Evolutionary conservation across 2,329 filamentous ascomycete species (phyloP).

Genomic region (Fusarium succisae): DNA sequence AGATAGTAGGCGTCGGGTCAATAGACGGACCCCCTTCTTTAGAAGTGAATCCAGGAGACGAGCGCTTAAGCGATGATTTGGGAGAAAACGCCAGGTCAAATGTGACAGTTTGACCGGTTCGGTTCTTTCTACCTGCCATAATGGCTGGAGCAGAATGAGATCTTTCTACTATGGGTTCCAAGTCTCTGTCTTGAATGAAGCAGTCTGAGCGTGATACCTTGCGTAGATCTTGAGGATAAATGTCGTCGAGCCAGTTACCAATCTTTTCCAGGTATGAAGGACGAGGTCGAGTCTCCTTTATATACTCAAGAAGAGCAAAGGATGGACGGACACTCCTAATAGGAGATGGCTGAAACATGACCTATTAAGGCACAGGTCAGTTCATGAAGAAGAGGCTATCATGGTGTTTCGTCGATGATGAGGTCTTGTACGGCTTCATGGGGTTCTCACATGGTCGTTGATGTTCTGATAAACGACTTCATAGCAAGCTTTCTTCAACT

Average conservation of each 20-base stretch:
- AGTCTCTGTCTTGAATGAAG: background rate
- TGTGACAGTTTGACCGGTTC: background rate
- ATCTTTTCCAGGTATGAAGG: background rate
- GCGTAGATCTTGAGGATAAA: background rate
- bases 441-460: background rate
- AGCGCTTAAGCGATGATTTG: background rate
- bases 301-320: background rate
- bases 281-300: background rate
- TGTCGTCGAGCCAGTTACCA: slow-evolving; percentile 9
- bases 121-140: background rate
- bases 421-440: background rate
- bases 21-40: background rate
- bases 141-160: slow-evolving; percentile 3
- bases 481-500: background rate
- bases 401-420: background rate
- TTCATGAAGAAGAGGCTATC: background rate
- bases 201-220: background rate
- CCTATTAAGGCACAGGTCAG: background rate
- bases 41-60: background rate
- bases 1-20: background rate
- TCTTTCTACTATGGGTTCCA: background rate
- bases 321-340: background rate
- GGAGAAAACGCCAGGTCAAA: background rate
- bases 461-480: background rate
- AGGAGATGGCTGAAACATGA: slow-evolving; percentile 1